Evolutionary conservation across 495 filamentous ascomycete species (phyloP).

Genomic region (Lepidopterella palustris): DNA sequence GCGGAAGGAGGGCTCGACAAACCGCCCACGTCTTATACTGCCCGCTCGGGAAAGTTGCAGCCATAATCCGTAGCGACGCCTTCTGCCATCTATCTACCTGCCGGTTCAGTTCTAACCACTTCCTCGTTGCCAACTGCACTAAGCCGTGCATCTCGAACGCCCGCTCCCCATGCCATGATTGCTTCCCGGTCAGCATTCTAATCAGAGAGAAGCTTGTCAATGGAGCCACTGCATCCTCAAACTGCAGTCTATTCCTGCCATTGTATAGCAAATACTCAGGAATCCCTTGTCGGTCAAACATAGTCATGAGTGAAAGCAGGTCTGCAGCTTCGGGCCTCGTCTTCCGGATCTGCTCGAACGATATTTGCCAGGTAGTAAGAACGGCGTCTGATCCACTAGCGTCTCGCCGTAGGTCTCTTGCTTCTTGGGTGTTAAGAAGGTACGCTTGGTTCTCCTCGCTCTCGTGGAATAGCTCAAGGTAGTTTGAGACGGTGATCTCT

Average conservation of each 20-base stretch:
- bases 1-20: not conserved
- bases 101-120: too few species aligned
- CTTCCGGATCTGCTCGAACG: constrained; percentile 8
- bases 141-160: constrained; percentile 11
- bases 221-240: constrained; percentile 5
- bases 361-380: too few species aligned
- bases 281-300: too few species aligned
- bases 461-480: constrained; percentile 4
- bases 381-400: not conserved
- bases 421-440: constrained; percentile 1
- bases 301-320: too few species aligned
- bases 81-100: constrained; percentile 1
- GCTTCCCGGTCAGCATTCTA: not conserved
- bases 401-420: constrained; percentile 1
- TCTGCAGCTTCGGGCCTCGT: too few species aligned
- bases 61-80: too few species aligned
- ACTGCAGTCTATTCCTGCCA: not conserved
- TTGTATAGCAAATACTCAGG: not conserved
- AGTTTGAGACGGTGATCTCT: constrained; percentile 2
- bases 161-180: not conserved
- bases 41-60: constrained; percentile 6
- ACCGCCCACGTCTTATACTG: constrained; percentile 4
- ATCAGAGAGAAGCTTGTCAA: constrained; percentile 8
- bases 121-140: constrained; percentile 9
- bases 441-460: too few species aligned